Percentiles rank a stretch among this genome's conserved stretches.
Conservation (phyloP, 805 yeast species). For the Pichia nanzhaoensis region DNA sequence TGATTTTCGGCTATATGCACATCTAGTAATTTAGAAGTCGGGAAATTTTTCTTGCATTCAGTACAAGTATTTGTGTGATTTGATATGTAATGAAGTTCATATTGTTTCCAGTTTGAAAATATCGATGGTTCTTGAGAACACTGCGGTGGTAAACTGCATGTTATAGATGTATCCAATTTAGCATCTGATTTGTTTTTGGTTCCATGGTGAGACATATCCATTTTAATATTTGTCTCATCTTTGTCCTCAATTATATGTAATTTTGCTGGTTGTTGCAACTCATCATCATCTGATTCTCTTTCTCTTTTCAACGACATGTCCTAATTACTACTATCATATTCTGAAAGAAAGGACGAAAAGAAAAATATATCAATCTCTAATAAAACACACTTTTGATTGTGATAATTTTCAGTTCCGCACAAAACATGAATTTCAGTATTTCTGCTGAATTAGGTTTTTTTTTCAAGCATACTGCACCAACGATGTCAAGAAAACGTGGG, state of each 20-base stretch:
- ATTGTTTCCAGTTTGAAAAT: conserved; percentile 10
- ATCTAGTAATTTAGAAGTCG: conserved; percentile 35
- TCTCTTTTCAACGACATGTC: conserved; percentile 9
- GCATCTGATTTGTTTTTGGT: not conserved
- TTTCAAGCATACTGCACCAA: not conserved
- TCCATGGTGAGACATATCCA: not conserved
- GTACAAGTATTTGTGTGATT: conserved; percentile 30
- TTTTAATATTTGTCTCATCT: not conserved
- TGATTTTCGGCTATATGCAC: conserved; percentile 50
- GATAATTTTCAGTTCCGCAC: no score
- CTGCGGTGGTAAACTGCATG: conserved; percentile 22
- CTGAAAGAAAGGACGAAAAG: not conserved
- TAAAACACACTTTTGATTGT: no score
- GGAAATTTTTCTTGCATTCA: conserved; percentile 36
- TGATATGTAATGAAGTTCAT: conserved; percentile 24
- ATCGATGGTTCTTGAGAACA: conserved; percentile 13
- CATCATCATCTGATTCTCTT: conserved; percentile 12
- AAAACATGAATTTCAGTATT: no score
- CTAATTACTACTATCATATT: not conserved
- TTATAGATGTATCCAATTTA: conserved; percentile 5
- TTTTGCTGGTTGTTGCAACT: not conserved
- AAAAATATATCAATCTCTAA: no score
- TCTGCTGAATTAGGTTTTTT: no score
- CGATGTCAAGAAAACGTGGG: not conserved
- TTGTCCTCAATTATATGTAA: not conserved